Conservation (phyloP, 2,329 filamentous ascomycete species). For the Epichloe gansuensis region DNA sequence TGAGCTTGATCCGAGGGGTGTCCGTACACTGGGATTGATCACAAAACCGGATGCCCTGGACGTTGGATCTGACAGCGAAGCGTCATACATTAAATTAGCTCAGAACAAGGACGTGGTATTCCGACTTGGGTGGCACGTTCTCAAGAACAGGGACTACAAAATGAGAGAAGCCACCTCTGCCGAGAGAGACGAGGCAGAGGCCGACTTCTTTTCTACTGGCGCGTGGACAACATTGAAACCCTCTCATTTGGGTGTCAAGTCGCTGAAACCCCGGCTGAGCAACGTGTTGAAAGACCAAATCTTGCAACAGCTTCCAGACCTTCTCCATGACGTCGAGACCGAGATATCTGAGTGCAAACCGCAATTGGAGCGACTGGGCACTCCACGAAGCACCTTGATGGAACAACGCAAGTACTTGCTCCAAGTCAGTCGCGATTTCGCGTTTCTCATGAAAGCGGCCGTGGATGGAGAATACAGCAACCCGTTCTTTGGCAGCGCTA, state of each 20-base stretch:
- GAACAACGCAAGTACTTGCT: constrained; percentile 38
- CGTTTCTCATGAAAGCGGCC: constrained; percentile 30
- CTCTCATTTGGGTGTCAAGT: constrained; percentile 31
- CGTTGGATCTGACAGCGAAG: constrained; percentile 25
- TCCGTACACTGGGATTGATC: constrained; percentile 40
- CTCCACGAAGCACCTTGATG: constrained; percentile 25
- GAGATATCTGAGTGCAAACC: constrained; percentile 21
- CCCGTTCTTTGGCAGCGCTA: constrained; percentile 31
- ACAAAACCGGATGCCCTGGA: constrained; percentile 37
- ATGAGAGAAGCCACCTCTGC: constrained; percentile 15
- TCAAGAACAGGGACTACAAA: constrained; percentile 29
- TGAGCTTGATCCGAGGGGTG: constrained; percentile 9
- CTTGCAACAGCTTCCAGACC: constrained; percentile 28
- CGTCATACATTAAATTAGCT: constrained; percentile 27
- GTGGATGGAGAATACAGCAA: constrained; percentile 39
- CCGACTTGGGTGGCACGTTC: constrained; percentile 39
- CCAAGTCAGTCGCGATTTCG: constrained; percentile 30
- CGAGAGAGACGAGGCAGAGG: constrained; percentile 27
- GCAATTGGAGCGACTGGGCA: constrained; percentile 34
- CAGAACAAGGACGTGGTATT: constrained; percentile 33
- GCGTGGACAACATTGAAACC: constrained; percentile 24
- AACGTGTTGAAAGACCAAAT: constrained; percentile 36
- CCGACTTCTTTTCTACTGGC: constrained; percentile 29
- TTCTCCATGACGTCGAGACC: constrained; percentile 29
- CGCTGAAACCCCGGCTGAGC: constrained; percentile 36